Evolutionary conservation across 2,329 filamentous ascomycete species (phyloP), one percentile per base, ranked within the genome.

Genomic region (Amauroascus verrucosus): DNA sequence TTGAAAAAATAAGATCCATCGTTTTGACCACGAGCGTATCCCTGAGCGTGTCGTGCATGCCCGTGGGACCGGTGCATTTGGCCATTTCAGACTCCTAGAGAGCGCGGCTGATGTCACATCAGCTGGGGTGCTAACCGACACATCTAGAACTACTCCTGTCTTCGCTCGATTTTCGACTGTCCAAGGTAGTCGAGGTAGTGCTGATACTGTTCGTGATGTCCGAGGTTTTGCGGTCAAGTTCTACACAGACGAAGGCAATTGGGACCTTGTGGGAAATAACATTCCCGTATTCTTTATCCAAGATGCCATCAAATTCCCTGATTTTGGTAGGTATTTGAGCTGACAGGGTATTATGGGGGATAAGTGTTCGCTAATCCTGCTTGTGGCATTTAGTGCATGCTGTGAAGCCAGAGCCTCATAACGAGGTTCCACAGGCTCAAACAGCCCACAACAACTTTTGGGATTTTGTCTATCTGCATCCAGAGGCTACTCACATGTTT

Each of bases 121-220:
- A 30, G 84, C 84, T 0, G 77, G 76, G 4, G 74, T 87, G 2
- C 68, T 88, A 44, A 87, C 79, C 1, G 84, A 87, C 57, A 86
- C 82, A 0, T 80, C 78, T 0, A 77, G 82, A 28, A 78, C 76
- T 32, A 88, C 85, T 2, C 70, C 70, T 0, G 72, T 86, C 1
- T 87, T 88, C 63, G 63, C 85, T 14, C 82, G 86, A 0, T 90
- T 93, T 67, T 91, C 86, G 0, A 91, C 87, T 0, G 86, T 88
- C 0, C 75, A 86, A 1, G 85, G 85, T 6, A 86, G 81, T 63
- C 77, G 82, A 32, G 87, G 86, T 11, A 86, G 83, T 49, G 84
- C 86, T 5, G 87, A 93, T 64, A 90, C 85, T 0, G 86, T 89
- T 1, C 80, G 87, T n/a, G 86, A 93, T 72, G 84, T 89, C 1